These are phyloP conservation scores for Kuraishia capsulata DNA, from an alignment of 805 yeast genomes.

Conservation along the genomic window DNA sequence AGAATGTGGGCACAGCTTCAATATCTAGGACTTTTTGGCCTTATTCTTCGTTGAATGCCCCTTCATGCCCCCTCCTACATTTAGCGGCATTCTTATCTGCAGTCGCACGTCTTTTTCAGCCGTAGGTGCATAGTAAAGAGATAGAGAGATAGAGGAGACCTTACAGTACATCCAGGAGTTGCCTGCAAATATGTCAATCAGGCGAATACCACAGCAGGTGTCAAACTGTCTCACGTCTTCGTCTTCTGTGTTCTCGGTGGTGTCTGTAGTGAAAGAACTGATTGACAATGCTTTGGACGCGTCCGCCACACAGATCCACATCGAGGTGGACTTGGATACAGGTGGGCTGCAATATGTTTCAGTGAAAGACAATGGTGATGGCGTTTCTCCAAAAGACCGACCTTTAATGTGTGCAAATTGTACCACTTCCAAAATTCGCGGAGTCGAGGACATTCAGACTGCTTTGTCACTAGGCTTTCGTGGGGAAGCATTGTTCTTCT, in stretches of 20 bases:
- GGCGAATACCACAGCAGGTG: constrained; percentile 12
- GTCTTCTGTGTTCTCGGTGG: constrained; percentile 24
- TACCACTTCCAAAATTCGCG: constrained; percentile 32
- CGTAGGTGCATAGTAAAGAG: no score
- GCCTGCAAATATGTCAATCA: constrained; percentile 11
- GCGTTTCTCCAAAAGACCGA: constrained; percentile 22
- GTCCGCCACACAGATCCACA: constrained; percentile 17
- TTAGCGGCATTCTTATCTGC: no score
- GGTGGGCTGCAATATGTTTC: constrained; percentile 22
- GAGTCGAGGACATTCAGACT: constrained; percentile 18
- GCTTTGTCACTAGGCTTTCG: constrained; percentile 33
- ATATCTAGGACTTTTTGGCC: no score
- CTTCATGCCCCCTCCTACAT: no score
- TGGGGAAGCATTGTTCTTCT: constrained; percentile 37
- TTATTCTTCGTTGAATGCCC: no score
- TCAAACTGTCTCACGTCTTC: constrained; percentile 14
- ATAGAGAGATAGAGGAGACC: no score
- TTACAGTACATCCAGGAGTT: no score
- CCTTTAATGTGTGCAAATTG: constrained; percentile 24
- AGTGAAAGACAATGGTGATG: constrained; percentile 33
- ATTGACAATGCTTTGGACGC: constrained; percentile 33
- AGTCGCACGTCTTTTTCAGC: no score
- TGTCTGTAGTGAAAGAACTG: constrained; percentile 28
- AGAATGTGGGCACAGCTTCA: no score
- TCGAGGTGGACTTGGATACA: constrained; percentile 28